Conservation (phyloP, 805 yeast genomes). For the Danielozyma ontarioensis region DNA sequence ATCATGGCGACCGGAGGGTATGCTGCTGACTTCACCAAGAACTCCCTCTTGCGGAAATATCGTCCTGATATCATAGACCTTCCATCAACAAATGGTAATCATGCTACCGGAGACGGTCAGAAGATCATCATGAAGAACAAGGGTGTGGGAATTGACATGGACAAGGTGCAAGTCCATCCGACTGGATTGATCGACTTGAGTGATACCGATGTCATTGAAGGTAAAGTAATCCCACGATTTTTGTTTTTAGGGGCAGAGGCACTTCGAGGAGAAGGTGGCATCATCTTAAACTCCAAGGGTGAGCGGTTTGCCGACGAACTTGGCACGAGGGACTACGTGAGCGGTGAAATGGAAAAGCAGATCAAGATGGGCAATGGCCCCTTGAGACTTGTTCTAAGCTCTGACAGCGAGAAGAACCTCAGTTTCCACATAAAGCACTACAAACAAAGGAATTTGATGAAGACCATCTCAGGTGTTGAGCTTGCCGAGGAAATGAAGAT, state of each 20-base stretch:
- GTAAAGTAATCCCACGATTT: conserved; percentile 41
- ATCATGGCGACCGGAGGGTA: conserved; percentile 63
- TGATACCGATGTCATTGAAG: conserved; percentile 40
- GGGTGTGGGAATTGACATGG: conserved; percentile 57
- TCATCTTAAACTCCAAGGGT: conserved; percentile 47
- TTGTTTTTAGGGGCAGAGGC: conserved; percentile 63
- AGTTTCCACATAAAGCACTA: conserved; percentile 54
- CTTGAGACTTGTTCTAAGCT: conserved; percentile 46
- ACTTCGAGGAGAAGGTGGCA: conserved; percentile 61
- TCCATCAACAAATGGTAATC: conserved; percentile 58
- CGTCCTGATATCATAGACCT: conserved; percentile 53
- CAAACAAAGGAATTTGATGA: conserved; percentile 51
- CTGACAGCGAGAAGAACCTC: conserved; percentile 40
- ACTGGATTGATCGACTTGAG: conserved; percentile 53
- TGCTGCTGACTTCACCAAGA: conserved; percentile 56
- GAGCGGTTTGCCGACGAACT: conserved; percentile 58
- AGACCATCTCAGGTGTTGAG: conserved; percentile 38
- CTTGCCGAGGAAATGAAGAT: conserved; percentile 38
- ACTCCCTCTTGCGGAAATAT: conserved; percentile 48
- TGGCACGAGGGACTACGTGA: conserved; percentile 55
- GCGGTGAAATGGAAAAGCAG: conserved; percentile 50
- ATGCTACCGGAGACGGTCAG: conserved; percentile 63
- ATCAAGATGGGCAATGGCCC: conserved; percentile 37
- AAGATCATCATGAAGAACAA: conserved; percentile 46
- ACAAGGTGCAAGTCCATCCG: conserved; percentile 64